Evolutionary conservation across 306 rosid genomes (phyloP), one percentile per base, ranked within the genome.

Genomic region (Rosa persica): DNA sequence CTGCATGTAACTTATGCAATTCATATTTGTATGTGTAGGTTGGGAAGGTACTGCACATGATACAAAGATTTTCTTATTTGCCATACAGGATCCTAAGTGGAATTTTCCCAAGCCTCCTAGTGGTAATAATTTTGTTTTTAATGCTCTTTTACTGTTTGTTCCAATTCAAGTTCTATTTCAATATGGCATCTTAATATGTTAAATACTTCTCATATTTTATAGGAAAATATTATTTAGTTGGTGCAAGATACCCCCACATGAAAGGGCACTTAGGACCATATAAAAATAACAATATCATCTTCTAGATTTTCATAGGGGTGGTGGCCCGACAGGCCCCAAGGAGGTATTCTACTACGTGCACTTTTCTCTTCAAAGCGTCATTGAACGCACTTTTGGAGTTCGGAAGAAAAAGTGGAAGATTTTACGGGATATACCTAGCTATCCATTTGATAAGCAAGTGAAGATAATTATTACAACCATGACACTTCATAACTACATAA

Each of bases 1-100:
- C 5, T 6, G 17, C 22, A 38, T 74, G 68, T 74, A 27, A 15
- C 3, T 74, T 74, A 74, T 76, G 72, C 43, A 57, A 39, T 75
- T 76, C 10, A 76, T 12, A 44, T 64, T 61, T 25, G 34, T 22
- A 8, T 76, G 44, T 46, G 54, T 1, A 0, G 16, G 64, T 0
- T 64, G 64, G 15, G 51, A 76, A 64, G 62, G 10, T 23, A 46
- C n/a, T 16, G 22, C 62, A 15, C n/a, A 46, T 64, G 72, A 64
- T 19, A 46, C 72, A 2, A 64, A 10, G 13, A 30, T 76, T 6
- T 75, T 75, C 30, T 46, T 75, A 8, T 61, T 12, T 2, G 0
- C 19, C 3, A 4, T 60, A 23, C 4, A 27, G 2, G 47, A 76
- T 64, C 5, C 0, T 16, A 19, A 6, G 34, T 12, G 30, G 27